Evolutionary conservation across 345 rosid species (phyloP).

Genomic region (Carallia pectinifolia): DNA sequence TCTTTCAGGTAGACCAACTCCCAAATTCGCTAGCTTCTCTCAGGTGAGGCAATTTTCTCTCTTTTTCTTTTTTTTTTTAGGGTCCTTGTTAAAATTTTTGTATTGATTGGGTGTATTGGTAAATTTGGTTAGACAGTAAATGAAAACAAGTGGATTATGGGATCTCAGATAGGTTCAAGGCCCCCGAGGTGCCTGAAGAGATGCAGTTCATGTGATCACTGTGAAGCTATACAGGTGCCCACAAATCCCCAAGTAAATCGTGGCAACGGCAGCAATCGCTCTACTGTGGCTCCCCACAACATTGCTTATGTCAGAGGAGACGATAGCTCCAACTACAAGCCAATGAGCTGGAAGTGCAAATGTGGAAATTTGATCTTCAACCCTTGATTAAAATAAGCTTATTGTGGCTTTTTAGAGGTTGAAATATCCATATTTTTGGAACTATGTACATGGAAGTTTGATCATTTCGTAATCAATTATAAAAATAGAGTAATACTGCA

Average conservation of each 20-base stretch:
- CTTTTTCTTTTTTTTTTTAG: neutral
- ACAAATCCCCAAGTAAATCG: conserved; percentile 54
- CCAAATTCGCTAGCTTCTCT: conserved; percentile 28
- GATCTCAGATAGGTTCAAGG: conserved; percentile 79
- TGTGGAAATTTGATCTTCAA: conserved; percentile 85
- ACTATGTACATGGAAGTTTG: neutral
- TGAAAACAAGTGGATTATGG: conserved; percentile 32
- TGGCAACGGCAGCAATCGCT: conserved; percentile 20
- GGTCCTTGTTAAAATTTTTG: neutral
- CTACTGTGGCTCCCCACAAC: conserved; percentile 13
- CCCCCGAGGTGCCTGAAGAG: conserved; percentile 87
- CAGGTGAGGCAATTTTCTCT: conserved; percentile 33
- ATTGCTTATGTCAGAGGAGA: conserved; percentile 60
- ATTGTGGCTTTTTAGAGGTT: neutral
- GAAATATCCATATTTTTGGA: neutral
- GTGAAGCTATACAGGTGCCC: conserved; percentile 93
- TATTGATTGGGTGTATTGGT: neutral
- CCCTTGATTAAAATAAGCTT: conserved; percentile 41
- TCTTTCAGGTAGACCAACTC: conserved; percentile 56
- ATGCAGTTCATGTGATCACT: conserved; percentile 72
- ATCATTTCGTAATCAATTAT: neutral
- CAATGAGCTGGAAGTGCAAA: conserved; percentile 97
- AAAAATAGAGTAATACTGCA: neutral
- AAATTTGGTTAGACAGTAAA: conserved; percentile 25
- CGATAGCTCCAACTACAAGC: conserved; percentile 70